A percentile compares a stretch with the other conserved stretches of the same genome.
These are phyloP conservation scores for Fraxinus angustifolia DNA, from an alignment of 305 asterid genomes.

Conservation along the genomic window DNA sequence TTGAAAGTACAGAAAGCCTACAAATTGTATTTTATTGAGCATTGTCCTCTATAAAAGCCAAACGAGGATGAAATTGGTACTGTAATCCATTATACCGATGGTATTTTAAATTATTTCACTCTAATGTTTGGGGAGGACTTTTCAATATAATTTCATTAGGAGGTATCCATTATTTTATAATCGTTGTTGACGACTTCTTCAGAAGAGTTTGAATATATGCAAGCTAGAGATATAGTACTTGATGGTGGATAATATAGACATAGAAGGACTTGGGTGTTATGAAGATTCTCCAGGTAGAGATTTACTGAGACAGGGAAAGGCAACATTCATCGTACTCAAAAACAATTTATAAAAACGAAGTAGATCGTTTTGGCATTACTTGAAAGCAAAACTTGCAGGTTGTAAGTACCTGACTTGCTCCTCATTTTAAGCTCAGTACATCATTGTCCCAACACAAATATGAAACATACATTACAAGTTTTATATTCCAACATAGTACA, in stretches of 20 bases:
- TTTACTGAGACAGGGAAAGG: neutral
- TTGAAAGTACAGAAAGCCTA: neutral
- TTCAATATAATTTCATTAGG: neutral
- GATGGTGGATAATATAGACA: neutral
- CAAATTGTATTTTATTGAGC: neutral
- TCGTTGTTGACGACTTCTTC: neutral
- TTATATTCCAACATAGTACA: neutral
- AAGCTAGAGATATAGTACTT: neutral
- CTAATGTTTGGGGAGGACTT: neutral
- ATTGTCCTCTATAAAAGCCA: neutral
- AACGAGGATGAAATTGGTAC: neutral
- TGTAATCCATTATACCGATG: neutral
- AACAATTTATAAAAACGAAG: neutral
- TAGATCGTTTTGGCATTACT: neutral
- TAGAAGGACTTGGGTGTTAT: neutral
- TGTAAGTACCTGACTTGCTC: neutral
- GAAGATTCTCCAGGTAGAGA: neutral
- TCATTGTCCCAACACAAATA: neutral
- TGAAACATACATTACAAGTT: neutral
- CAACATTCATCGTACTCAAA: neutral
- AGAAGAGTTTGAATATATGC: neutral
- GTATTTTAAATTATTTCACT: neutral
- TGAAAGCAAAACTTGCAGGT: neutral
- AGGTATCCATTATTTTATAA: neutral
- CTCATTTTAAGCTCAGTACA: neutral